Percentiles rank a stretch among this genome's conserved stretches.
Evolutionary conservation across 257 asterid genomes (phyloP).

Genomic region (Solanum bulbocastanum): DNA sequence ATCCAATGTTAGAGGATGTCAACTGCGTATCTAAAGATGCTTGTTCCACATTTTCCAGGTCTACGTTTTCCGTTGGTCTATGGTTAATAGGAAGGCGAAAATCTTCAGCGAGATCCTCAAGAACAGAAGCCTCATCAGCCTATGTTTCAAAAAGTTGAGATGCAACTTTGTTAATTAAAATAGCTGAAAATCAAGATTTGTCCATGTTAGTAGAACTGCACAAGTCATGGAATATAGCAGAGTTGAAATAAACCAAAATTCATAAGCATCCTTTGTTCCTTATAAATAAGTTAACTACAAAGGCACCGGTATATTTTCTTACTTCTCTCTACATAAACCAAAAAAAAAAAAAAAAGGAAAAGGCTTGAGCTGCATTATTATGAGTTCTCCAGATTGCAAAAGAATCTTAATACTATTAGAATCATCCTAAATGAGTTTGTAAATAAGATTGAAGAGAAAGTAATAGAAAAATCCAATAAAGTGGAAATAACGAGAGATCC

Average conservation of each 20-base stretch:
- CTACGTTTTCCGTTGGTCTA: constrained; percentile 80
- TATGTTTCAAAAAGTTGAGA: constrained; percentile 7
- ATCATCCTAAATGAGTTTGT: neutral
- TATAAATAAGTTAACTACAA: neutral
- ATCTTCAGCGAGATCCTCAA: constrained; percentile 89
- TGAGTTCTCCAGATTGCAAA: neutral
- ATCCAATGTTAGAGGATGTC: constrained; percentile 76
- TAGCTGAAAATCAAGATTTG: neutral
- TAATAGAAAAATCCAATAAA: neutral
- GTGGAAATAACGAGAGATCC: neutral
- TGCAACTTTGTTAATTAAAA: neutral
- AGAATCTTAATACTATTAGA: neutral
- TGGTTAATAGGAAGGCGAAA: constrained; percentile 81
- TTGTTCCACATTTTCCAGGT: constrained; percentile 86
- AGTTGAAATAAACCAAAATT: neutral
- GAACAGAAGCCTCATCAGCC: constrained; percentile 63
- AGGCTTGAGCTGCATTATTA: neutral
- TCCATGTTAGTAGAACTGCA: neutral
- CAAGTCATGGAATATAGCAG: neutral
- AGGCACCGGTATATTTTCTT: neutral
- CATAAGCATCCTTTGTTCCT: neutral
- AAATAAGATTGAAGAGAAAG: neutral
- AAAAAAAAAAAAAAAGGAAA: neutral
- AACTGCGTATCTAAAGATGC: constrained; percentile 81
- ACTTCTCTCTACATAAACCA: neutral